These are phyloP conservation scores for Durio zibethinus DNA, from an alignment of 345 rosid species.

Conservation along the genomic window DNA sequence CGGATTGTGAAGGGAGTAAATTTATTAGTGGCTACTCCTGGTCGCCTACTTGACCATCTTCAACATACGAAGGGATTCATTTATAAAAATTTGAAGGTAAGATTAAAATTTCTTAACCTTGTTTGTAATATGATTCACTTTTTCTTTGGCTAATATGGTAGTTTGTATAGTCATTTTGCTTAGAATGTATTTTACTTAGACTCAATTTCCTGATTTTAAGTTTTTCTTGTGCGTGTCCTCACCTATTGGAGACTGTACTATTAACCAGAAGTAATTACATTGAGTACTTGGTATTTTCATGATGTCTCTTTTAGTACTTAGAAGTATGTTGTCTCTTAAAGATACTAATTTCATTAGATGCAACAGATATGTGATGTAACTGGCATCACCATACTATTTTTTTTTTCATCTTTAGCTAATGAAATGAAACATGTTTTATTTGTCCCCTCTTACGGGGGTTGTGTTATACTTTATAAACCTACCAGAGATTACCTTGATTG, in stretches of 20 bases:
- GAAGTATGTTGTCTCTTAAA: not conserved
- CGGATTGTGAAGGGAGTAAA: conserved; percentile 79
- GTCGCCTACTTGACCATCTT: conserved; percentile 96
- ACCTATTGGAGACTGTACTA: not conserved
- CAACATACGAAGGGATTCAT: conserved; percentile 86
- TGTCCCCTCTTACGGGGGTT: not conserved
- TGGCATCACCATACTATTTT: not conserved
- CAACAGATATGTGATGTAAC: not conserved
- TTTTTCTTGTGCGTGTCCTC: not conserved
- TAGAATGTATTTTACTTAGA: not conserved
- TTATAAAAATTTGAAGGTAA: conserved; percentile 83
- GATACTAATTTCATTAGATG: not conserved
- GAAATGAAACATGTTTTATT: not conserved
- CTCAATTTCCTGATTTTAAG: not conserved
- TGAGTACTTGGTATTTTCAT: not conserved
- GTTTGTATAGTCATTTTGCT: not conserved
- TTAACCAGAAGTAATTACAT: not conserved
- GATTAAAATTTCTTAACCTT: not conserved
- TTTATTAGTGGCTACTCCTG: conserved; percentile 94
- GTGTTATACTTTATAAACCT: not conserved
- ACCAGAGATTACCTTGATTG: not conserved
- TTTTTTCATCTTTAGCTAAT: not conserved
- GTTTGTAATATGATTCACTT: not conserved
- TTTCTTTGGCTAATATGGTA: not conserved
- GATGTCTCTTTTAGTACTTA: not conserved